Evolutionary conservation across 2,329 filamentous ascomycete species (phyloP), one percentile per base, ranked within the genome.

Genomic region (Fusarium pseudonygamai): DNA sequence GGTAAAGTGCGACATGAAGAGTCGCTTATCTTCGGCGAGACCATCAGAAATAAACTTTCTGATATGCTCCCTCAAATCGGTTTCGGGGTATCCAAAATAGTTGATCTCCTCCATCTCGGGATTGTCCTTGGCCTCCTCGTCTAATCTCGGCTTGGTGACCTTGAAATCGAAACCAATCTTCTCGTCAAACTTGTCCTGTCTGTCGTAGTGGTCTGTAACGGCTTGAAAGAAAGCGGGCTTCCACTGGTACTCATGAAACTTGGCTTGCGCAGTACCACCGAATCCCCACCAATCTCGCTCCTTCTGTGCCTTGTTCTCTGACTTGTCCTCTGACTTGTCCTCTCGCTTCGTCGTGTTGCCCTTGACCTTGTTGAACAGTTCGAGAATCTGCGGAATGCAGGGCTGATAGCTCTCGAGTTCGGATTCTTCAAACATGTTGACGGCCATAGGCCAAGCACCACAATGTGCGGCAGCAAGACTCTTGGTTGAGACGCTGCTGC

Each of bases 401-500:
- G 84, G 84, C 64, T 85, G 83, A 69, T 85, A 85, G 46, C 84
- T 78, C 66, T 84, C 80, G 47, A 83, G 78, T 24, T 80, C 69
- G 47, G 80, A 83, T 65, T 85, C 84, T 43, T 79, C 77, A 43
- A 85, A 85, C 72, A 83, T 83, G 61, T 85, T 83, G 22, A 80
- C 81, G 8, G 84, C 78, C 63, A 85, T 75, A 1, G 84, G 83
- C 12, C 78, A 80, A 39, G 83, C 75, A 15, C 84, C 84, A 50
- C 84, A 86, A 30, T 85, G 75, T 12, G 81, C 83, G 11, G 82
- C 84, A 3, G 80, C 79, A 9, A 85, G 59, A 71, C 83, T 84
- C 74, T 85, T 85, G 26, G 84, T 77, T 1, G 84, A 85, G 50
- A 84, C 84, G 1, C 84, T 84, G 3, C 81, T 79, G 3, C 80